Evolutionary conservation across 257 asterid species (phyloP).

Genomic region (Ilex asprella): DNA sequence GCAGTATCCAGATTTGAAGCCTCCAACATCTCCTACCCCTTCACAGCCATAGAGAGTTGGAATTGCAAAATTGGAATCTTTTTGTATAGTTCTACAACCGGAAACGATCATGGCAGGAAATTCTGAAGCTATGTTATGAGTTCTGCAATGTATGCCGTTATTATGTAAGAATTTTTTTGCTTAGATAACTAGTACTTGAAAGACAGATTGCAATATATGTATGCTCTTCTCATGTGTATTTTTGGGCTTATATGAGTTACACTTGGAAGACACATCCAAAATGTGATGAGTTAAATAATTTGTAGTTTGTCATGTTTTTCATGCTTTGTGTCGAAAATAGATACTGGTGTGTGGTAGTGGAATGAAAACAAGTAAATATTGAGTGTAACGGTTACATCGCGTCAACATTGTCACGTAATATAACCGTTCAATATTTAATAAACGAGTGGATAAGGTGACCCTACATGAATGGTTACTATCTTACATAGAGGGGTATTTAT

Average conservation of each 20-base stretch:
- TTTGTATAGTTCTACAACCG: background rate
- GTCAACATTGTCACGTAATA: no score
- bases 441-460: no score
- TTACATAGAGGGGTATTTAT: no score
- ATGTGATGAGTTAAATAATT: no score
- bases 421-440: no score
- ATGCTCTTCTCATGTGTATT: constrained; percentile 9
- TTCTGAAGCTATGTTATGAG: background rate
- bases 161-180: background rate
- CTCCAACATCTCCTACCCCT: constrained; percentile 93
- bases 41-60: constrained; percentile 52
- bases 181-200: background rate
- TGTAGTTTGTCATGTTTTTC: no score
- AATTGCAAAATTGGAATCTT: background rate
- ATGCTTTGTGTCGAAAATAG: no score
- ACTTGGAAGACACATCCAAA: no score
- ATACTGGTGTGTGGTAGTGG: no score
- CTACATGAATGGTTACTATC: no score
- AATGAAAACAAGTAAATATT: no score
- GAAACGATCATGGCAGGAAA: constrained; percentile 4
- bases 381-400: no score
- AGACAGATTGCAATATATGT: background rate
- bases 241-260: constrained; percentile 11
- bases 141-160: background rate
- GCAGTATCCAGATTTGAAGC: constrained; percentile 96